A percentile compares a stretch with the other conserved stretches of the same genome.
phyloP scores from a whole-genome alignment of 2,329 filamentous ascomycete species.

The Epichloe baconii region DNA sequence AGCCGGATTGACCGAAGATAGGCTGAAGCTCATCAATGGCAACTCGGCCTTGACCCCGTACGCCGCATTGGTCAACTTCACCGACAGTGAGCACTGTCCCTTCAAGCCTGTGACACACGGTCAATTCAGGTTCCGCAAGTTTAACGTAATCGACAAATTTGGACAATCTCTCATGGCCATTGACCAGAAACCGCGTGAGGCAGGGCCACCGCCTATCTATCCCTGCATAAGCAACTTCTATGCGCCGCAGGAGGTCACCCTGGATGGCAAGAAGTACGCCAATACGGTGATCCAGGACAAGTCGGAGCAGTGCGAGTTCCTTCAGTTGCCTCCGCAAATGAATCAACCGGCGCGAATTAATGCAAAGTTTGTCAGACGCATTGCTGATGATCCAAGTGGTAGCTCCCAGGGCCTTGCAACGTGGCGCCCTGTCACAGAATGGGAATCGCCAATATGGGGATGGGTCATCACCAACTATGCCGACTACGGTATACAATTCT shows the following conservation, averaged over 20 bases:
- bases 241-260: slow-evolving; percentile 13
- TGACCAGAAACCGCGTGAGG: slow-evolving; percentile 9
- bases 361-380: slow-evolving; percentile 16
- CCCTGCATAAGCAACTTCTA: slow-evolving; percentile 24
- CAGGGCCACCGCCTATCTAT: slow-evolving; percentile 12
- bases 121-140: slow-evolving; percentile 22
- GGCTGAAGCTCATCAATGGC: slow-evolving; percentile 13
- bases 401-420: background rate
- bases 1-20: slow-evolving; percentile 10
- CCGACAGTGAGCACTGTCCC: slow-evolving; percentile 7
- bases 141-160: slow-evolving; percentile 38
- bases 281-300: slow-evolving; percentile 13
- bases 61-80: slow-evolving; percentile 10
- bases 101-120: slow-evolving; percentile 34
- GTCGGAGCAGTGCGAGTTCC: slow-evolving; percentile 17
- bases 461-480: slow-evolving; percentile 30
- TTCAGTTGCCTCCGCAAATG: slow-evolving; percentile 28
- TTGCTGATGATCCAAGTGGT: background rate
- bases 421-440: slow-evolving; percentile 15
- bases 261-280: slow-evolving; percentile 6
- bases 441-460: slow-evolving; percentile 28
- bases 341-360: slow-evolving; percentile 27
- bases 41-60: slow-evolving; percentile 23
- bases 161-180: slow-evolving; percentile 26
- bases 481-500: slow-evolving; percentile 29